Evolutionary conservation across 1,139 yeast genomes (phyloP), one percentile per base, ranked within the genome.

Genomic region (Tardiomyces depauwii): DNA sequence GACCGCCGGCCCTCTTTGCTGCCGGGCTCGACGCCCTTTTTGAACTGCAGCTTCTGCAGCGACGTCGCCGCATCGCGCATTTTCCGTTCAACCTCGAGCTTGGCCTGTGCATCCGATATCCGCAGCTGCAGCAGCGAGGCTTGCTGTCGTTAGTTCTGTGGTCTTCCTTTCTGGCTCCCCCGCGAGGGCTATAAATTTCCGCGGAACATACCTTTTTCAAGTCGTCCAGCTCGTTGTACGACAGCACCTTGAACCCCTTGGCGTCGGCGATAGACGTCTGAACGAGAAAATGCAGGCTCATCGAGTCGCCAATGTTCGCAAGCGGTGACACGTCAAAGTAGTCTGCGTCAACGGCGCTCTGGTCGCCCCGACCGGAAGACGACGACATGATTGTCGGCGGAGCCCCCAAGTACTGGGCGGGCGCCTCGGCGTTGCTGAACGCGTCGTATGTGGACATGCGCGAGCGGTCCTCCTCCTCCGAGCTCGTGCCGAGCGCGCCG

Each of bases 341-440:
- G 40, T 14, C 13, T 39, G 28, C 14, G n/a, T 32, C 28, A 11
- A 19, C 2, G 23, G 40, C 14, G 28, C 13, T 13, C 14, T n/a
- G 18, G 10, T 7, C 12, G 19, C 18, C 40, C 28, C 39, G 40
- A 16, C 12, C 27, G 33, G 38, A 25, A 18, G 39, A 27, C 44
- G 38, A 42, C n/a, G 45, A 42, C 28, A 54, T 45, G 38, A 53
- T 39, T 50, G 52, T 48, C 14, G 61, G 55, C 18, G 63, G 63
- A 11, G 63, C 63, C 9, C 56, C 52, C 46, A 59, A 43, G 42
- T 59, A 59, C 46, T 58, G 58, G 42, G 46, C 49, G 16, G 61
- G 78, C 73, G 52, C 83, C 46, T 58, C 45, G 49, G 55, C 64
- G 25, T 51, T 49, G 36, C 49, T 48, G 44, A 58, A 60, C 42